A percentile compares a stretch with the other conserved stretches of the same genome.
These are phyloP conservation scores for Chernovozyma sophiae-reginae DNA, from an alignment of 1,139 yeast species.

Conservation along the genomic window DNA sequence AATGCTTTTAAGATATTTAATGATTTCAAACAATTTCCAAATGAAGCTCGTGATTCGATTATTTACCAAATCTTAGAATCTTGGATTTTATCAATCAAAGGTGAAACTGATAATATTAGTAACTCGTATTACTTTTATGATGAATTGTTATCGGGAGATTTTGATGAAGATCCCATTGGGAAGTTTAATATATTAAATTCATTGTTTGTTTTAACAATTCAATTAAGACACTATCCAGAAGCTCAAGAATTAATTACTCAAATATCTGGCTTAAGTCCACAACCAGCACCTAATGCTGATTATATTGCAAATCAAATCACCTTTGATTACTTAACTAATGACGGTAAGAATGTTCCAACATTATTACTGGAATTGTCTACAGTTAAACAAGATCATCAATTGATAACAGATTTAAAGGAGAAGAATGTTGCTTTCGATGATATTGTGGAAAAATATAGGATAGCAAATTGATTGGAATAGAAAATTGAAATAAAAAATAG, in stretches of 20 bases:
- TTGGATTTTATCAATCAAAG: constrained; percentile 54
- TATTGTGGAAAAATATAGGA: constrained; percentile 49
- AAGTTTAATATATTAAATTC: constrained; percentile 33
- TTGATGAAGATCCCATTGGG: constrained; percentile 35
- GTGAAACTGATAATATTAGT: constrained; percentile 55
- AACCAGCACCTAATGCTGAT: constrained; percentile 38
- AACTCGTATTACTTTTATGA: constrained; percentile 70
- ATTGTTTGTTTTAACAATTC: constrained; percentile 40
- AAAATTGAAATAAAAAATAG: too few species aligned
- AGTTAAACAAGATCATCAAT: constrained; percentile 47
- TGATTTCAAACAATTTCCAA: constrained; percentile 37
- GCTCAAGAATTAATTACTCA: constrained; percentile 46
- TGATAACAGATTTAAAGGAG: constrained; percentile 46
- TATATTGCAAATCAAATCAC: constrained; percentile 58
- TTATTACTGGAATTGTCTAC: constrained; percentile 37
- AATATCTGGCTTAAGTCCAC: constrained; percentile 31
- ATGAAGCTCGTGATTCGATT: constrained; percentile 57
- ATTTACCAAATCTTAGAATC: constrained; percentile 67
- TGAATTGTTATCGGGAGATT: constrained; percentile 54
- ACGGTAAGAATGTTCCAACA: constrained; percentile 37
- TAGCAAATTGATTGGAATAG: not conserved
- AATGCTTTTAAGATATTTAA: constrained; percentile 35
- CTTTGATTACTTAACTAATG: constrained; percentile 46
- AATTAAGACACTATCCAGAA: constrained; percentile 44
- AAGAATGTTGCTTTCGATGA: constrained; percentile 54